Evolutionary conservation across 2,329 filamentous ascomycete species (phyloP).

Genomic region (Penicillium nordicum): DNA sequence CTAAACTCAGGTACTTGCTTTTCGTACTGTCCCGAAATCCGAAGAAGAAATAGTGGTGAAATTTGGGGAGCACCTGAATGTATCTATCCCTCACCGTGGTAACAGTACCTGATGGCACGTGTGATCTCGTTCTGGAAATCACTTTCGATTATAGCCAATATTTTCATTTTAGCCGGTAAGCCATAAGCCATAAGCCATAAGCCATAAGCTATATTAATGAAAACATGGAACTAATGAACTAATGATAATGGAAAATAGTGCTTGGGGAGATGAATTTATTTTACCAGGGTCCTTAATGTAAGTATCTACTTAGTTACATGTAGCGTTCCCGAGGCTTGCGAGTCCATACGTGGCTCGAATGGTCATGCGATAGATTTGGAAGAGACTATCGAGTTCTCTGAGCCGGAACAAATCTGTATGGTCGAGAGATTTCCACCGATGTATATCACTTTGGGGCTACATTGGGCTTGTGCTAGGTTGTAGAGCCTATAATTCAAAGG

Average conservation of each 20-base stretch:
- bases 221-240: background rate
- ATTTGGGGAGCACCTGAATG: no score
- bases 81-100: no score
- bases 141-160: background rate
- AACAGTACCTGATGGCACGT: no score
- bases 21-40: no score
- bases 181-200: no score
- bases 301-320: no score
- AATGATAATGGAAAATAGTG: background rate
- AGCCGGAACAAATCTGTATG: background rate
- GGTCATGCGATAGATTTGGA: background rate
- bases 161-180: background rate
- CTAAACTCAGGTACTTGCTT: no score
- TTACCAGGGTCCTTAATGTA: background rate
- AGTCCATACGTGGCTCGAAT: background rate
- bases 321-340: background rate
- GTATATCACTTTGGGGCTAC: background rate
- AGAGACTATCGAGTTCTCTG: background rate
- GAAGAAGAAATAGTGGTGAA: no score
- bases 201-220: no score
- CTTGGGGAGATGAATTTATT: background rate
- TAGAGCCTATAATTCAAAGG: slow-evolving; percentile 23
- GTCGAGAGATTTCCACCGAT: background rate
- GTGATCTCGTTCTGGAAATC: background rate
- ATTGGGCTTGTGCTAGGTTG: background rate